Base-by-base conservation (phyloP, 75 land plant genomes). In the Picea sitchensis region DNA sequence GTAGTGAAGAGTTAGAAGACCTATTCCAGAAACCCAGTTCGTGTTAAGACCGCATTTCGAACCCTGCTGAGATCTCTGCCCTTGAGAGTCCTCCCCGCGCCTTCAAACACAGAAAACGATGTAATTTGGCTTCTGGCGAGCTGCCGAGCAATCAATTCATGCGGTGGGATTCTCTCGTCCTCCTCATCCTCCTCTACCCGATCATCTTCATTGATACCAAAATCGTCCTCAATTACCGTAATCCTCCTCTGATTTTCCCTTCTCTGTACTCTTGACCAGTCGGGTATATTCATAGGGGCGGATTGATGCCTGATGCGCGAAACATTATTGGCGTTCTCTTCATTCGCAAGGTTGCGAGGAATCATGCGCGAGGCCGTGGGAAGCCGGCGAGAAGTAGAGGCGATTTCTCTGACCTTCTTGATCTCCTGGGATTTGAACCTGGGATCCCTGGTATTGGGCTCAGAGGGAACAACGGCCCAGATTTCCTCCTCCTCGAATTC, bases 21-120 rank as follows among this genome's bases (percentile, higher is more conserved):
- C 69, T 65, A 85, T 30, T 89, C 88, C 20, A 87, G 71, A 60
- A 90, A 90, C 4, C 92, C 92, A 62, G 88, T 90, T 54, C 82
- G 90, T 11, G 82, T 88, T 61, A 84, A 80, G 47, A 90, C 80
- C 9, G 90, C 90, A 74, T 90, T 88, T 64, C 92, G 83, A 31
- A 90, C 86, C 58, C 84, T 84, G 81, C 92, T 88, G 17, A 88
- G 82, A 80, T 90, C 92, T 69, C 92, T 81, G 54, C 92, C 92
- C 76, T 90, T 90, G 79, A 90, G 91, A 20, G 91, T 90, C 76
- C 91, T 78, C 23, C 89, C 91, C 21, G 75, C 77, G 15, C 92
- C 92, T 82, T 90, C 92, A 61, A 78, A 90, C 11, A 90, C 83
- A 32, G 90, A 90, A 67, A 81, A 88, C 3, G 89, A 81, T 5